Percentiles rank a stretch among this genome's conserved stretches.
Evolutionary conservation across 768 basidiomycete genomes (phyloP).

Genomic region (Galerina marginata): DNA sequence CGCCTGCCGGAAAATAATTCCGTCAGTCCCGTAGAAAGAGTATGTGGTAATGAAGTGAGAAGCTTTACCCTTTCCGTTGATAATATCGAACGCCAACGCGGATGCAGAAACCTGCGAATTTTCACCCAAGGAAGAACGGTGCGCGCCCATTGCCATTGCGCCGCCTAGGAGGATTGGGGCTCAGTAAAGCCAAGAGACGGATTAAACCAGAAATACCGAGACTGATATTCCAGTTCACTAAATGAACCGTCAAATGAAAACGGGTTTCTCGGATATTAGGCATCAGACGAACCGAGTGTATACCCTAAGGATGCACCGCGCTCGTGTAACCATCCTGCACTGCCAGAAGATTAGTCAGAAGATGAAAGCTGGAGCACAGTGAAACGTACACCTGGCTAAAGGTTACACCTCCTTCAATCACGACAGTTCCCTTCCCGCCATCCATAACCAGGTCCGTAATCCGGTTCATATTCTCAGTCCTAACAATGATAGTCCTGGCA

Average conservation of each 20-base stretch:
- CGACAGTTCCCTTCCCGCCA: slow-evolving; percentile 33
- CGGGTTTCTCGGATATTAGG: too few species aligned
- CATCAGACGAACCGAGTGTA: slow-evolving; percentile 32
- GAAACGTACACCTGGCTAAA: slow-evolving; percentile 39
- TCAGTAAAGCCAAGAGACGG: not conserved
- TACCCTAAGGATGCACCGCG: slow-evolving; percentile 38
- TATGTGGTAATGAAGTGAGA: not conserved
- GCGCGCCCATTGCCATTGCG: slow-evolving; percentile 44
- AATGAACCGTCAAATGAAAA: not conserved
- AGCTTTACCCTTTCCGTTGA: slow-evolving; percentile 38
- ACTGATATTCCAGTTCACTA: slow-evolving; percentile 46
- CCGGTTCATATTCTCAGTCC: slow-evolving; percentile 37
- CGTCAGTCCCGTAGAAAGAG: too few species aligned
- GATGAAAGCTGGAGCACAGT: not conserved
- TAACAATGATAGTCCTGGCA: slow-evolving; percentile 38
- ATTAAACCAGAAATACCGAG: slow-evolving; percentile 28
- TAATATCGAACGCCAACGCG: slow-evolving; percentile 40
- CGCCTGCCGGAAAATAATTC: slow-evolving; percentile 24
- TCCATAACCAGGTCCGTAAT: slow-evolving; percentile 37
- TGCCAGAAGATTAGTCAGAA: slow-evolving; percentile 6
- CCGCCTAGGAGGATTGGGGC: slow-evolving; percentile 27
- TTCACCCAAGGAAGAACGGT: slow-evolving; percentile 44
- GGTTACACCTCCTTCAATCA: slow-evolving; percentile 42
- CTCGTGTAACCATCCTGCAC: slow-evolving; percentile 41
- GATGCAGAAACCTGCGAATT: slow-evolving; percentile 43